These are phyloP conservation scores for Cryphonectria radicalis DNA, from an alignment of 2,329 filamentous ascomycete genomes.

Conservation along the genomic window DNA sequence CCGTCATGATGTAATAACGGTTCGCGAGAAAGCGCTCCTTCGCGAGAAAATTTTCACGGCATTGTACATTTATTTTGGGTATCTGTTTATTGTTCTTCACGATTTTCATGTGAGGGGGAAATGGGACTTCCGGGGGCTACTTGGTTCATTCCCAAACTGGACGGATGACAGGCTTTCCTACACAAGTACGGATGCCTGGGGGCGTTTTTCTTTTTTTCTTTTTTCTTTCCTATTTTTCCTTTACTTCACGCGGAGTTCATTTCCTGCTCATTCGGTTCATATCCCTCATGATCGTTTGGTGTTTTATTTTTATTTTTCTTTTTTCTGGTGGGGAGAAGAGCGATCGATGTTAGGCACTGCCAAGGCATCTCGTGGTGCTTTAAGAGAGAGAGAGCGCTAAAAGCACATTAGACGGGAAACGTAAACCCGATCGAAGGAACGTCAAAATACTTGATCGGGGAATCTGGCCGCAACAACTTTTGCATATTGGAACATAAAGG, in stretches of 20 bases:
- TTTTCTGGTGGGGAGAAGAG: conserved; percentile 10
- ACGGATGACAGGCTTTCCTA: conserved; percentile 24
- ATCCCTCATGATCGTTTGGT: conserved; percentile 16
- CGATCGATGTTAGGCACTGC: neutral
- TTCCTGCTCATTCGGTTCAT: conserved; percentile 14
- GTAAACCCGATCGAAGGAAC: neutral
- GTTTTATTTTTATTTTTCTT: conserved; percentile 29
- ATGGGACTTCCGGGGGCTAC: neutral
- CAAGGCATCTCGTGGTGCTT: conserved; percentile 12
- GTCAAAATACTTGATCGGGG: neutral
- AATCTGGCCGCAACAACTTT: neutral
- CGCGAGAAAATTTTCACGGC: neutral
- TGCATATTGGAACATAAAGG: conserved; percentile 6
- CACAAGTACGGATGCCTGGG: conserved; percentile 20
- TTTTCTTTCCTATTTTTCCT: conserved; percentile 9
- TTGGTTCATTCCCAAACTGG: conserved; percentile 22
- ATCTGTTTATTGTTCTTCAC: conserved; percentile 27
- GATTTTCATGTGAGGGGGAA: conserved; percentile 23
- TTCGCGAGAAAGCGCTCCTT: neutral
- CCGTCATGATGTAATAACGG: conserved; percentile 39
- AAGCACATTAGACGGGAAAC: conserved; percentile 29
- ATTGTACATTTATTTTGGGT: conserved; percentile 29
- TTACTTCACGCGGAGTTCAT: neutral
- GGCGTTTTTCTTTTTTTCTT: conserved; percentile 22
- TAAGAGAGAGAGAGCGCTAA: conserved; percentile 11